A percentile compares a stretch with the other conserved stretches of the same genome.
Evolutionary conservation across 1,284 basidiomycete species (phyloP).

Genomic region (Trametes versicolor): DNA sequence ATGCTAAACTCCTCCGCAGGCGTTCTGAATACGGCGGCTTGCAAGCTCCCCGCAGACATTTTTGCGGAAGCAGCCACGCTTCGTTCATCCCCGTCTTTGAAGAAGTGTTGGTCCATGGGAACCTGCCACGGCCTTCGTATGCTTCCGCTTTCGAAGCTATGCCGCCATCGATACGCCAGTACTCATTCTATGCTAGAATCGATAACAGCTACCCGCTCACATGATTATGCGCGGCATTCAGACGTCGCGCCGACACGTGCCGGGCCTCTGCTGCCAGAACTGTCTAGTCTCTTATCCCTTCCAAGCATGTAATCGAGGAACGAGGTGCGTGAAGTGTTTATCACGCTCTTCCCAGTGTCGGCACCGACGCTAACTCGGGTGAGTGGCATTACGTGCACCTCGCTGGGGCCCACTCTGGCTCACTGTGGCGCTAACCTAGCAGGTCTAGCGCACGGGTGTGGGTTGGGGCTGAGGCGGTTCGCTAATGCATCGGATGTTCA

Average conservation of each 20-base stretch:
- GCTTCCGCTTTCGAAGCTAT: neutral
- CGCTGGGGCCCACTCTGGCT: neutral
- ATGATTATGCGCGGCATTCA: neutral
- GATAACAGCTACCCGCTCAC: constrained; percentile 11
- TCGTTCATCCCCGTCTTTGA: neutral
- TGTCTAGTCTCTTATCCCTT: constrained; percentile 7
- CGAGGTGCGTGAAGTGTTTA: neutral
- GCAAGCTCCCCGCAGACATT: neutral
- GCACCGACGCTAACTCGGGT: constrained; percentile 16
- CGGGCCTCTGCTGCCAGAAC: constrained; percentile 5
- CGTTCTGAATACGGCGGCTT: neutral
- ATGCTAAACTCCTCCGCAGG: neutral
- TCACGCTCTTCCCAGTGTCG: constrained; percentile 2
- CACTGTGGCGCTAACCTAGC: constrained; percentile 2
- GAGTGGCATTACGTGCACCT: constrained; percentile 3
- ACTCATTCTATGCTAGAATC: constrained; percentile 24
- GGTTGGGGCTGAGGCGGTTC: neutral
- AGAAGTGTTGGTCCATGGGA: constrained; percentile 14
- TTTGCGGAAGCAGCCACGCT: neutral
- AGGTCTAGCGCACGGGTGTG: constrained; percentile 5
- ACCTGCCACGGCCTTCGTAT: neutral
- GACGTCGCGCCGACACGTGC: constrained; percentile 2
- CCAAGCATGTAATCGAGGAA: neutral
- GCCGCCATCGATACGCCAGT: constrained; percentile 11
- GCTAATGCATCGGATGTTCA: neutral